A percentile compares a stretch with the other conserved stretches of the same genome.
These are phyloP conservation scores for Carex arenaria DNA, from an alignment of 202 grass and related monocot species.

Conservation along the genomic window DNA sequence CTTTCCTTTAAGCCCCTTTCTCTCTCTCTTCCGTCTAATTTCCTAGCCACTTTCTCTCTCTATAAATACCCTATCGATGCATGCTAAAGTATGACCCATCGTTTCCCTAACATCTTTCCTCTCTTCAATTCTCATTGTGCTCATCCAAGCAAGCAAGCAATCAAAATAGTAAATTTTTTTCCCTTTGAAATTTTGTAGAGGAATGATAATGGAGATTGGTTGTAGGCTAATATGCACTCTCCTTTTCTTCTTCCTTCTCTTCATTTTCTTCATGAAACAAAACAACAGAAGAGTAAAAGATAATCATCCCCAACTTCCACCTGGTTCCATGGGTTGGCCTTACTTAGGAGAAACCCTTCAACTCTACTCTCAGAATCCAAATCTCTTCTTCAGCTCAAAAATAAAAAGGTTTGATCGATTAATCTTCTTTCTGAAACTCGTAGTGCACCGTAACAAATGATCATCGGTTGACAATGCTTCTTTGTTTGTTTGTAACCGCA, in stretches of 20 bases:
- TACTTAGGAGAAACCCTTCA: slow-evolving; percentile 82
- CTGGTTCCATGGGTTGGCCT: slow-evolving; percentile 72
- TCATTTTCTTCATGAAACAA: slow-evolving; percentile 2
- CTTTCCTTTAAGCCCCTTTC: neutral
- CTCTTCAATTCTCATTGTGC: neutral
- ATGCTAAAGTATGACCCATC: neutral
- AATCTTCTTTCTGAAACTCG: neutral
- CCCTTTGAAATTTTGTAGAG: neutral
- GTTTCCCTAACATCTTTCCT: neutral
- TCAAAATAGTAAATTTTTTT: neutral
- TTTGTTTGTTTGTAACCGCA: neutral
- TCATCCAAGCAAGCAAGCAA: neutral
- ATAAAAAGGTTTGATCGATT: slow-evolving; percentile 31
- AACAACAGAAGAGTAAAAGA: neutral
- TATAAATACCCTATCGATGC: slow-evolving; percentile 11
- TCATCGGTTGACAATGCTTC: neutral
- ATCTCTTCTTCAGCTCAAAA: slow-evolving; percentile 51
- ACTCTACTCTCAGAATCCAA: slow-evolving; percentile 68
- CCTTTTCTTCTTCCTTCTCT: slow-evolving; percentile 7
- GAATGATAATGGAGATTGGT: slow-evolving; percentile 24
- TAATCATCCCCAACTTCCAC: slow-evolving; percentile 38
- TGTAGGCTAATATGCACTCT: neutral
- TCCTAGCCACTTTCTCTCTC: neutral
- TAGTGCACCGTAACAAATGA: neutral
- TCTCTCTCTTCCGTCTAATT: neutral